A percentile compares a stretch with the other conserved stretches of the same genome.
Evolutionary conservation across 192 early-diverging fungal genomes (phyloP).

Genomic region (Pilobolus umbonatus): DNA sequence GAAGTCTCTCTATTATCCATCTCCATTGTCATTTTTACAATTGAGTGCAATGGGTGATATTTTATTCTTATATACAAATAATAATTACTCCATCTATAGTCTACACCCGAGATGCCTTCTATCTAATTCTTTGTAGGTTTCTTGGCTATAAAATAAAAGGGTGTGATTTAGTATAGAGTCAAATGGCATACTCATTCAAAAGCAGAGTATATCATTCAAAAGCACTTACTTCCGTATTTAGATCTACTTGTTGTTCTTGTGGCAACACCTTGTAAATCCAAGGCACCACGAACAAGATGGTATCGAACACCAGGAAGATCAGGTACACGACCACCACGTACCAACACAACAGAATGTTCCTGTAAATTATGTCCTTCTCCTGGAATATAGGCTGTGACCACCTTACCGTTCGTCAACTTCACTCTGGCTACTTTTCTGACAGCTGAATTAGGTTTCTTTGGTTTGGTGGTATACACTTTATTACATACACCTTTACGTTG

Average conservation of each 20-base stretch:
- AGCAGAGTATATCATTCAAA: slow-evolving; percentile 33
- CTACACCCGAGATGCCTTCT: too few species aligned
- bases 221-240: slow-evolving; percentile 87
- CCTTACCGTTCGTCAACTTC: slow-evolving; percentile 87
- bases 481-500: slow-evolving; percentile 93
- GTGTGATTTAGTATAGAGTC: neutral
- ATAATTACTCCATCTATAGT: too few species aligned
- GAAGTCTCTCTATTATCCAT: too few species aligned
- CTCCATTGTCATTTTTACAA: too few species aligned
- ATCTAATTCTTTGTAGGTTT: slow-evolving; percentile 33
- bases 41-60: too few species aligned
- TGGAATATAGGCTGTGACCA: slow-evolving; percentile 93
- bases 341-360: slow-evolving; percentile 95
- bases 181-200: neutral
- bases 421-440: slow-evolving; percentile 91
- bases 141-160: slow-evolving; percentile 23
- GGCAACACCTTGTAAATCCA: slow-evolving; percentile 94
- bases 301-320: slow-evolving; percentile 98
- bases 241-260: slow-evolving; percentile 74
- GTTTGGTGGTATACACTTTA: slow-evolving; percentile 94
- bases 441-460: slow-evolving; percentile 98
- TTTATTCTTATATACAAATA: too few species aligned
- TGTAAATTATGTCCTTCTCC: slow-evolving; percentile 98
- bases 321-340: slow-evolving; percentile 90
- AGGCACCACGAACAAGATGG: slow-evolving; percentile 86